phyloP scores from a whole-genome alignment of 2,329 filamentous ascomycete species.

The Thielaviopsis ethacetica region DNA sequence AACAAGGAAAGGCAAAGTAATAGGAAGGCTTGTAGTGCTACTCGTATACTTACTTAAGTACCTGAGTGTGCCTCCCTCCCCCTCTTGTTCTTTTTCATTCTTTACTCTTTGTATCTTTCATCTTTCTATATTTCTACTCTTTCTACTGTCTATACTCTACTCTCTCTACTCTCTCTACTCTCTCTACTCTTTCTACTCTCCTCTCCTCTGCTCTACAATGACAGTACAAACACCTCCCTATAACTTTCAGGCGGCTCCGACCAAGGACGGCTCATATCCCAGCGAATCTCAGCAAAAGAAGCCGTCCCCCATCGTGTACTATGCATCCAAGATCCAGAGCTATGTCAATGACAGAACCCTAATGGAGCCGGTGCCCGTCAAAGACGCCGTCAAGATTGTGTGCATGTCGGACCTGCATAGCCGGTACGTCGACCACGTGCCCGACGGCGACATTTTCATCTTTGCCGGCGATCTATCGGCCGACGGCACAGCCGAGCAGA shows the following conservation, averaged over 20 bases:
- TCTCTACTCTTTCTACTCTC: too few relatives aligned
- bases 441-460: conserved; percentile 27
- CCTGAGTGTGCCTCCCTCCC: too few relatives aligned
- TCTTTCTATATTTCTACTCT: too few relatives aligned
- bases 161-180: too few relatives aligned
- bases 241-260: not conserved
- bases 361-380: not conserved
- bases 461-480: conserved; percentile 33
- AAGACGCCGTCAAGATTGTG: conserved; percentile 17
- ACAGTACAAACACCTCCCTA: not conserved
- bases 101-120: too few relatives aligned
- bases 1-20: too few relatives aligned
- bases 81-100: too few relatives aligned
- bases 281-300: not conserved
- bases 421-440: conserved; percentile 19
- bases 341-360: not conserved
- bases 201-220: too few relatives aligned
- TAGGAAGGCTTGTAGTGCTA: too few relatives aligned
- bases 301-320: not conserved
- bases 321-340: not conserved
- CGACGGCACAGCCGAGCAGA: conserved; percentile 49
- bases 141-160: too few relatives aligned
- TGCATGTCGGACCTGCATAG: conserved; percentile 31
- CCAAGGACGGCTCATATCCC: not conserved
- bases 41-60: too few relatives aligned